Base-by-base conservation (phyloP, 2,329 filamentous ascomycete species). In the Aureobasidium pullulans region DNA sequence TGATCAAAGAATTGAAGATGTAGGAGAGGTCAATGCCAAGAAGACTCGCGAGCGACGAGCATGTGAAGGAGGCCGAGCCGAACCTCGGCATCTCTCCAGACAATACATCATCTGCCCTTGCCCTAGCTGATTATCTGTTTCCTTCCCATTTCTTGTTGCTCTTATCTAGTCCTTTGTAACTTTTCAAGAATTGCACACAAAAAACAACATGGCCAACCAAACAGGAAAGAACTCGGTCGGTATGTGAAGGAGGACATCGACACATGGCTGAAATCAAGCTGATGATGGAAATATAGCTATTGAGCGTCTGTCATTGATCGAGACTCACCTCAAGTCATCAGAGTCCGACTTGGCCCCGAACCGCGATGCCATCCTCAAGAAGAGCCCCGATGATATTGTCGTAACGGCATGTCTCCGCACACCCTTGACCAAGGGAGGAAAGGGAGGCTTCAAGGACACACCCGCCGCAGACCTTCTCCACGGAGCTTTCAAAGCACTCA, bases 391-490 rank as follows among this genome's bases (percentile, higher is more conserved):
- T 73, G 84, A 86, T 70, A 84, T 97, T 65, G 94, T 99, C 69
- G 85, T 99, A 63, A 97, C 94, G 63, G 90, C 89, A 66, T 90
- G 89, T 66, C 89, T 96, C 70, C 90, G 94, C 68, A 96, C 90
- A 15, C 84, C 94, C 69, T 86, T 97, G 75, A 96, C 91, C 65
- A 95, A 90, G 76, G 93, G 91, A 66, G 91, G 92, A 69, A 92
- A 91, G 77, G 94, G 94, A 66, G 88, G 85, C 52, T 94, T 99
- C 82, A 97, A 97, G 80, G 94, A 97, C 76, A 97, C 94, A 8
- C 81, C 84, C 59, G 89, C 89, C 6, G 84, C 90, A 42, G 93
- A 97, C 74, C 81, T 97, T 63, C 85, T 97, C 68, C 85, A 85
- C 53, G 90, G 90, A 67, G 86, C 90, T 48, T 86, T 97, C 76